Conservation (phyloP, 108 stramenopile genomes). For the Nitzschia putrida region DNA sequence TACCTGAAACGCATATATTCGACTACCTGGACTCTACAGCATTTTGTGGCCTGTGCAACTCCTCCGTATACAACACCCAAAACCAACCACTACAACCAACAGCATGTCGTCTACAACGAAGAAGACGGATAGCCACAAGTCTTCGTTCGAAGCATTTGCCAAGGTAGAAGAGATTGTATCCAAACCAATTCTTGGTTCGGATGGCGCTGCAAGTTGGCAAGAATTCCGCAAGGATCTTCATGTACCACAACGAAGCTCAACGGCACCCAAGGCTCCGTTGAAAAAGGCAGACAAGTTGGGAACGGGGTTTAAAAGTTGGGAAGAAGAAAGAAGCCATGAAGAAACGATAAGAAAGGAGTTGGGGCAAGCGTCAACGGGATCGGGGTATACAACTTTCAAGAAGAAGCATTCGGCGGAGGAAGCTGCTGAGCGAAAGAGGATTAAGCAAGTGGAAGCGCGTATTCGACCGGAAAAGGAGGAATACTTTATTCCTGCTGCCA, state of each 20-base stretch:
- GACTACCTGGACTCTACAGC: no score
- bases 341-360: conserved; percentile 54
- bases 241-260: conserved; percentile 8
- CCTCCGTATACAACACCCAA: no score
- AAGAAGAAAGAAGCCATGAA: conserved; percentile 73
- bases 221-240: conserved; percentile 54
- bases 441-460: conserved; percentile 52
- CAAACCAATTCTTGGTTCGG: conserved; percentile 79
- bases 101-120: conserved; percentile 8
- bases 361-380: conserved; percentile 51
- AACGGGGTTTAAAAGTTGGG: conserved; percentile 61
- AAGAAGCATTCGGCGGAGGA: conserved; percentile 57
- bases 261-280: conserved; percentile 71
- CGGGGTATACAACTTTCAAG: conserved; percentile 72
- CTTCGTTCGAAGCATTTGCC: conserved; percentile 63
- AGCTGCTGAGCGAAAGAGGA: conserved; percentile 47
- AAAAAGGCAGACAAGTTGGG: conserved; percentile 69
- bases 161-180: conserved; percentile 75
- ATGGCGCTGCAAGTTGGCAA: conserved; percentile 82
- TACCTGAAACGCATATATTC: no score
- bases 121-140: conserved; percentile 5
- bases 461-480: conserved; percentile 64
- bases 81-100: no score
- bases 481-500: conserved; percentile 62
- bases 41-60: no score